Conservation (phyloP, 2,329 filamentous ascomycete genomes). For the Kalmusia sp. region DNA sequence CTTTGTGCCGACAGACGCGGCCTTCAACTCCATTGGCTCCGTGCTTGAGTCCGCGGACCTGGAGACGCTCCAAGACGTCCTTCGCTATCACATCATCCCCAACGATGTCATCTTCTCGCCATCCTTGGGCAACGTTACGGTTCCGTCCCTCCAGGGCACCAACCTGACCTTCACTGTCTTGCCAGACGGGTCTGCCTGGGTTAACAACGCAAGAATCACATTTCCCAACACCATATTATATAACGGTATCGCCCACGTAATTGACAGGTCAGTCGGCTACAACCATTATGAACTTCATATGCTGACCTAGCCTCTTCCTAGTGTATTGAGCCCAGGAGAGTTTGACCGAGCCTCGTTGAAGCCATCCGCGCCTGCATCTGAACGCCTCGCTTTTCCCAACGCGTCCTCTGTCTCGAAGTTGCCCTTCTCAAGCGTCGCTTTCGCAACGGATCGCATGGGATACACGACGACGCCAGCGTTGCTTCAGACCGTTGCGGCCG, state of each 20-base stretch:
- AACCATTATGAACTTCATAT: no score
- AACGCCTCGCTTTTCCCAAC: constrained; percentile 31
- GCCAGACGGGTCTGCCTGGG: constrained; percentile 31
- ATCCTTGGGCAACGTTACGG: constrained; percentile 31
- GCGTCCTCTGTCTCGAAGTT: constrained; percentile 23
- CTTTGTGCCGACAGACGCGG: constrained; percentile 78
- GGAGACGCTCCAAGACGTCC: constrained; percentile 28
- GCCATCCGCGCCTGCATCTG: constrained; percentile 20
- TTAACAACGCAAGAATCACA: constrained; percentile 31
- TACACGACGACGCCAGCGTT: constrained; percentile 32
- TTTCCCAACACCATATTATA: constrained; percentile 33
- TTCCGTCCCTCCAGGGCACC: constrained; percentile 26
- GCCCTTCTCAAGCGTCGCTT: constrained; percentile 30
- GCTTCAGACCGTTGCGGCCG: constrained; percentile 30
- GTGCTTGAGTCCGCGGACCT: constrained; percentile 26
- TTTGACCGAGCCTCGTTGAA: constrained; percentile 28
- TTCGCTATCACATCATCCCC: constrained; percentile 36
- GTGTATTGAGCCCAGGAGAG: constrained; percentile 21
- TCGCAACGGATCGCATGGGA: constrained; percentile 27
- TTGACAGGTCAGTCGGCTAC: constrained; percentile 24
- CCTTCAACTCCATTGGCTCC: constrained; percentile 67
- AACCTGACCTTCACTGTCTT: constrained; percentile 32
- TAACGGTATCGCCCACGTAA: constrained; percentile 34
- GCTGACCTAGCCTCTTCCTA: constrained; percentile 6
- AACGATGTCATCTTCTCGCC: constrained; percentile 35